A percentile compares a stretch with the other conserved stretches of the same genome.
Evolutionary conservation across 2,329 filamentous ascomycete species (phyloP).

Genomic region (Ampelomyces quisqualis): DNA sequence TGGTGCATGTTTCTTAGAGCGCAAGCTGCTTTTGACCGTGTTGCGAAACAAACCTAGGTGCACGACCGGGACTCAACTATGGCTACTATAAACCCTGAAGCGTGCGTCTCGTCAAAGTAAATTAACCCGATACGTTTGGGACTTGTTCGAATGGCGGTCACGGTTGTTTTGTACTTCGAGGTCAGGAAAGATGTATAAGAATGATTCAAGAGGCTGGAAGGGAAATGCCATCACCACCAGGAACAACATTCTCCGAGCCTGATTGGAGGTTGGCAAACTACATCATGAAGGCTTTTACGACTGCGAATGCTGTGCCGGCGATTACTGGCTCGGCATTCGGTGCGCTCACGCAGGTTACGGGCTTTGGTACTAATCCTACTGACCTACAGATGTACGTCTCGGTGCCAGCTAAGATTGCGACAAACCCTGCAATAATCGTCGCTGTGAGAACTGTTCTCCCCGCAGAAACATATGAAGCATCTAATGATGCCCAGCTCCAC

Average conservation of each 20-base stretch:
- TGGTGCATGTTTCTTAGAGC: slow-evolving; percentile 3
- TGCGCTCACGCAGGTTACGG: slow-evolving; percentile 39
- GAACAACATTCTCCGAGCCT: slow-evolving; percentile 3
- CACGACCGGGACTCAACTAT: slow-evolving; percentile 2
- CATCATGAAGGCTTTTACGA: slow-evolving; percentile 12
- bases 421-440: slow-evolving; percentile 55
- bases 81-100: slow-evolving; percentile 5
- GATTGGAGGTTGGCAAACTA: slow-evolving; percentile 4
- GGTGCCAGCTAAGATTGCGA: slow-evolving; percentile 46
- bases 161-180: slow-evolving; percentile 5
- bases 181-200: neutral
- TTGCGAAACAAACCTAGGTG: slow-evolving; percentile 1
- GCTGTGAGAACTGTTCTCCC: slow-evolving; percentile 50
- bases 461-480: neutral
- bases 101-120: slow-evolving; percentile 2
- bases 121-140: slow-evolving; percentile 5
- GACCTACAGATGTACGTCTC: slow-evolving; percentile 57
- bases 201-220: neutral
- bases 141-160: slow-evolving; percentile 7
- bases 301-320: slow-evolving; percentile 6
- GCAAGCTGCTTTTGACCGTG: slow-evolving; percentile 4
- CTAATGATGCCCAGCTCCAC: slow-evolving; percentile 22
- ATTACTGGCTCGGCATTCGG: slow-evolving; percentile 10
- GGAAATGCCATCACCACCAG: slow-evolving; percentile 3
- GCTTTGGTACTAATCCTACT: slow-evolving; percentile 48